Evolutionary conservation across 2,329 filamentous ascomycete species (phyloP), one percentile per base, ranked within the genome.

Genomic region (Emmonsiellopsis sp.): DNA sequence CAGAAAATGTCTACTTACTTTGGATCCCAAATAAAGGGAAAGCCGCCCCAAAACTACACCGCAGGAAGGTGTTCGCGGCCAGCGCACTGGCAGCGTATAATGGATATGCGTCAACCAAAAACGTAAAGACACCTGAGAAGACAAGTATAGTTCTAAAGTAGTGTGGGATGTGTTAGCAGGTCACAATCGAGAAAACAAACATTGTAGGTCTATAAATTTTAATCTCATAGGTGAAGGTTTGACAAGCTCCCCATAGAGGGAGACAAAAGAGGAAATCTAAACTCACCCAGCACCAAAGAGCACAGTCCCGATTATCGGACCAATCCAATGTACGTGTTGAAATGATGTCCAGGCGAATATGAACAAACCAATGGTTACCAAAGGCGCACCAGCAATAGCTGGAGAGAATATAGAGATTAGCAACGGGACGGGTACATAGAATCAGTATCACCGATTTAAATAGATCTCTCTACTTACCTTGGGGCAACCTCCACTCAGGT

Each of bases 281-380:
- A 77, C 83, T 75, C 75, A 86, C 82, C 80, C 87, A 66, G 78
- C 74, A 54, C 84, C 86, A 71, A 90, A 91, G 44, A 91, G 73
- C 42, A 69, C 77, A 31, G 83, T 86, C 16, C 84, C 87, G 69
- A 91, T 84, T 59, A 89, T 84, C 30, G 86, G 85, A 45, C 84
- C 78, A 57, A 88, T 86, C 84, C 84, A 92, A 70, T 89, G 85
- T 48, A 95, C 80, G 2, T 67, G 59, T 50, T 83, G 69, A 67
- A 84, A 91, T 11, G 86, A 86, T 4, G 87, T 90, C 87, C 89
- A 95, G 7, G 83, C 89, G 70, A 95, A 95, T 72, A 88, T 86
- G 69, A 96, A 95, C 13, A 97, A 72, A 6, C 89, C 88, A 53
- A 87, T 75, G 5, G 90, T 88, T 34, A 93, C 88, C 8, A 95